These are phyloP conservation scores for Neopestalotiopsis rosae DNA, from an alignment of 2,329 filamentous ascomycete species.

Conservation along the genomic window DNA sequence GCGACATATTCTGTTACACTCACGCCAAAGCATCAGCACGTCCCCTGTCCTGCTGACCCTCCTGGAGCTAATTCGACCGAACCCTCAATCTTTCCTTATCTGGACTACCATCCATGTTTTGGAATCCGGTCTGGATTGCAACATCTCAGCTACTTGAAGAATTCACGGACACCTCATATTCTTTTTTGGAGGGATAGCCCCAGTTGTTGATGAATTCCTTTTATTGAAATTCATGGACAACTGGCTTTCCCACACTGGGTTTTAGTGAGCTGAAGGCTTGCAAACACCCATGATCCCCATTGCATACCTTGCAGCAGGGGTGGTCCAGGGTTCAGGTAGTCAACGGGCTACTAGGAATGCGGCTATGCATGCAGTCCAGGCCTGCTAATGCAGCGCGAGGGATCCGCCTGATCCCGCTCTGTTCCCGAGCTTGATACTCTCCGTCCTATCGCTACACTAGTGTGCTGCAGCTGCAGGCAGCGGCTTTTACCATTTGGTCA, in stretches of 20 bases:
- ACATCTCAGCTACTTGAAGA: too few relatives aligned
- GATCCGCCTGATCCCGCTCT: conserved; percentile 6
- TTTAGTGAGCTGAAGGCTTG: neutral
- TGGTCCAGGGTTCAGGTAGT: too few relatives aligned
- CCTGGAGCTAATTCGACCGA: neutral
- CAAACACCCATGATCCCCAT: neutral
- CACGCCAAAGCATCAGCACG: neutral
- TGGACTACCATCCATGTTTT: neutral
- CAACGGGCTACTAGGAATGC: neutral
- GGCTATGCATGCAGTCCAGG: neutral
- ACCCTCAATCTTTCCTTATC: neutral
- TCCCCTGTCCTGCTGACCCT: conserved; percentile 6
- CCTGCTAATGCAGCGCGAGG: neutral
- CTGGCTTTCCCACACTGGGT: too few relatives aligned
- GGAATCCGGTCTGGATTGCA: neutral
- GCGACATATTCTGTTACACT: conserved; percentile 3
- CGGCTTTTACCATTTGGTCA: neutral
- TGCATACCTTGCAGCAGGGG: neutral
- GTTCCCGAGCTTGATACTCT: neutral
- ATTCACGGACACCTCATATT: too few relatives aligned
- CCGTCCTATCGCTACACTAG: neutral
- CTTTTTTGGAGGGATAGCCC: too few relatives aligned
- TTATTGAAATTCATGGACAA: neutral
- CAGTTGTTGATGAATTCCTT: neutral
- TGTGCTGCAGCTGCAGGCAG: neutral